These are phyloP conservation scores for Termitomyces sp. DNA, from an alignment of 768 basidiomycete species.

Conservation along the genomic window DNA sequence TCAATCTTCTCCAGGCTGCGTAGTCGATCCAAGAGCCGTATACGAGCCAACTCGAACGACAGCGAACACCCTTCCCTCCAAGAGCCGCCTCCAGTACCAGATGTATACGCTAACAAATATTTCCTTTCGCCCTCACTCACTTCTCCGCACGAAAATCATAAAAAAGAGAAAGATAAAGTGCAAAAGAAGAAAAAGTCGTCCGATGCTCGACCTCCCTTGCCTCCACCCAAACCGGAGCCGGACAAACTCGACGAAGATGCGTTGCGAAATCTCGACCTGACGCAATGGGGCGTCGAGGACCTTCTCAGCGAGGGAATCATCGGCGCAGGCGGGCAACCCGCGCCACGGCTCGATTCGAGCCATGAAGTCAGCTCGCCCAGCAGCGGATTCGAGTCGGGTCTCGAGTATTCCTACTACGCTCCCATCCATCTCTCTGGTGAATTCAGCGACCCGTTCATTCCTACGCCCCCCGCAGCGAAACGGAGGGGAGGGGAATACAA, in stretches of 20 bases:
- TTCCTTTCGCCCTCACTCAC: conserved; percentile 3
- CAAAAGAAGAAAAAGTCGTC: conserved; percentile 27
- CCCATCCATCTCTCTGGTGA: conserved; percentile 22
- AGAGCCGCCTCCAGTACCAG: conserved; percentile 29
- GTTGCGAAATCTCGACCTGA: not conserved
- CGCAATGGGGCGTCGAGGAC: not conserved
- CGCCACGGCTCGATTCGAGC: conserved; percentile 11
- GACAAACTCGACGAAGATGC: not conserved
- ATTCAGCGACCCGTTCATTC: conserved; percentile 41
- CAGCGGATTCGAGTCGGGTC: conserved; percentile 37
- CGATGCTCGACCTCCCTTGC: conserved; percentile 25
- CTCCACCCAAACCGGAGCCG: conserved; percentile 24
- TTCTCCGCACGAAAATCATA: not conserved
- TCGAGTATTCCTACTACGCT: conserved; percentile 24
- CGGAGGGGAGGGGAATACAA: conserved; percentile 20
- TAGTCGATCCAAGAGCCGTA: conserved; percentile 34
- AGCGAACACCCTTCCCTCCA: conserved; percentile 35
- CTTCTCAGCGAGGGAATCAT: conserved; percentile 65
- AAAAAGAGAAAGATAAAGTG: not conserved
- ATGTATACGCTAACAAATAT: conserved; percentile 11
- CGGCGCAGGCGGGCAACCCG: conserved; percentile 31
- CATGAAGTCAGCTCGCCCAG: conserved; percentile 34
- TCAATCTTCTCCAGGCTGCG: conserved; percentile 43
- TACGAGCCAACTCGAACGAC: conserved; percentile 31
- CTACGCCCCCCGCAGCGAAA: conserved; percentile 24